Evolutionary conservation across 2,329 filamentous ascomycete genomes (phyloP).

Genomic region (Allantophomopsis cytisporea): DNA sequence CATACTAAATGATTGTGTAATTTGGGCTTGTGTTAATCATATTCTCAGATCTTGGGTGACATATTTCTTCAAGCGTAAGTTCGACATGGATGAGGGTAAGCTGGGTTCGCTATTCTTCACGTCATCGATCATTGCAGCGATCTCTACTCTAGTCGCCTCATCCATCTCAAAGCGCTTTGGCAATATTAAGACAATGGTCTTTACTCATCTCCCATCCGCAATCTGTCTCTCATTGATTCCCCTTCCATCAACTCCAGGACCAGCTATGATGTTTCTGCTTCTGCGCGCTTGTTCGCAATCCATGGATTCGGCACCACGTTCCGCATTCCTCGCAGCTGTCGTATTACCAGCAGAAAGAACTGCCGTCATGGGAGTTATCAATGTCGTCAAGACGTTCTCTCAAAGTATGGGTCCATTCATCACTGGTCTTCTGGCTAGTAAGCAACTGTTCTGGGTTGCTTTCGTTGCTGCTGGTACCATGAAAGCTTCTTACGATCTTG

Average conservation of each 20-base stretch:
- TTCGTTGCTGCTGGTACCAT: conserved; percentile 49
- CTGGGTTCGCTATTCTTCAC: conserved; percentile 41
- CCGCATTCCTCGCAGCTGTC: conserved; percentile 54
- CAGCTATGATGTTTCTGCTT: conserved; percentile 46
- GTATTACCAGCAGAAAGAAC: conserved; percentile 54
- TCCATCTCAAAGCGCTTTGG: conserved; percentile 40
- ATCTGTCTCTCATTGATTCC: conserved; percentile 51
- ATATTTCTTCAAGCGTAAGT: conserved; percentile 37
- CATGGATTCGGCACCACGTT: conserved; percentile 60
- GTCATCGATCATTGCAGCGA: conserved; percentile 34
- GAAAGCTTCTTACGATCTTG: conserved; percentile 48
- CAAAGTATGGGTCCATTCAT: conserved; percentile 48
- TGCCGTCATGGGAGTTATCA: conserved; percentile 57
- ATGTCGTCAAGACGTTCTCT: conserved; percentile 52
- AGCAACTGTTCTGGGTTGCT: conserved; percentile 42
- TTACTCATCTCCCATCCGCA: conserved; percentile 58
- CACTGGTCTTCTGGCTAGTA: conserved; percentile 47
- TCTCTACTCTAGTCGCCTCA: conserved; percentile 37
- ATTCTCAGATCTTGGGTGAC: conserved; percentile 40
- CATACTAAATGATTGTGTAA: conserved; percentile 20
- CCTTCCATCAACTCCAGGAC: conserved; percentile 32
- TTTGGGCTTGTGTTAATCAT: conserved; percentile 25
- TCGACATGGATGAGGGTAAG: conserved; percentile 30
- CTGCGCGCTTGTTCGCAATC: conserved; percentile 46
- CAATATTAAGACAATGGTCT: conserved; percentile 64